Conservation (phyloP, 2,329 filamentous ascomycete species). For the Apiospora pterosperma region DNA sequence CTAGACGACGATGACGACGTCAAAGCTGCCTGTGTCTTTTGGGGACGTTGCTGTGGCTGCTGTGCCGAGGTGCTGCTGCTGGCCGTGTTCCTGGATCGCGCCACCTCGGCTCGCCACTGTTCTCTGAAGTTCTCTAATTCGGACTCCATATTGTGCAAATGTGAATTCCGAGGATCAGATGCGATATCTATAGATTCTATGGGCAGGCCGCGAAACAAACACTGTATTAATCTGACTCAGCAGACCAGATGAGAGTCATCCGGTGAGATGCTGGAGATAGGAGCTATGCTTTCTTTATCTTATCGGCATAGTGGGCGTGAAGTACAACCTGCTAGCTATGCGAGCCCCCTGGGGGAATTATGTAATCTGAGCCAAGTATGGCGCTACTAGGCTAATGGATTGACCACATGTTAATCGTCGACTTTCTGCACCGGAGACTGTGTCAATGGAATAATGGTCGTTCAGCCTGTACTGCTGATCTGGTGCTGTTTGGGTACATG, state of each 20-base stretch:
- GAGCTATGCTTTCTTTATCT: constrained; percentile 5
- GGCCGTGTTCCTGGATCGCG: constrained; percentile 31
- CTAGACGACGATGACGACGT: constrained; percentile 7
- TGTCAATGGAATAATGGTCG: neutral
- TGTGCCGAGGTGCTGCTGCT: constrained; percentile 11
- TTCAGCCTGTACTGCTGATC: neutral
- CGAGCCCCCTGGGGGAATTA: neutral
- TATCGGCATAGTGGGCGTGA: constrained; percentile 2
- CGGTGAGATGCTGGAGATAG: neutral
- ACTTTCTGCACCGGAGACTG: neutral
- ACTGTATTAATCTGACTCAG: neutral
- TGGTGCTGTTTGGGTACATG: neutral
- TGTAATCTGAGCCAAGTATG: neutral
- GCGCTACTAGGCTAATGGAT: neutral
- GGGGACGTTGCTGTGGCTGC: constrained; percentile 8
- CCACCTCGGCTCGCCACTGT: constrained; percentile 82
- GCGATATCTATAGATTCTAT: neutral
- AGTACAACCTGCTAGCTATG: neutral
- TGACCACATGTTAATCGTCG: neutral
- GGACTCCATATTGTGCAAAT: constrained; percentile 30
- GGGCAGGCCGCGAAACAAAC: neutral
- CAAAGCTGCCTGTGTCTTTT: constrained; percentile 12
- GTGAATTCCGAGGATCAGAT: neutral
- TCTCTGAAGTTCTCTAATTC: constrained; percentile 84
- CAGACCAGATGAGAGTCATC: neutral